These are phyloP conservation scores for Mycena sanguinolenta DNA, from an alignment of 768 basidiomycete genomes.

Conservation along the genomic window DNA sequence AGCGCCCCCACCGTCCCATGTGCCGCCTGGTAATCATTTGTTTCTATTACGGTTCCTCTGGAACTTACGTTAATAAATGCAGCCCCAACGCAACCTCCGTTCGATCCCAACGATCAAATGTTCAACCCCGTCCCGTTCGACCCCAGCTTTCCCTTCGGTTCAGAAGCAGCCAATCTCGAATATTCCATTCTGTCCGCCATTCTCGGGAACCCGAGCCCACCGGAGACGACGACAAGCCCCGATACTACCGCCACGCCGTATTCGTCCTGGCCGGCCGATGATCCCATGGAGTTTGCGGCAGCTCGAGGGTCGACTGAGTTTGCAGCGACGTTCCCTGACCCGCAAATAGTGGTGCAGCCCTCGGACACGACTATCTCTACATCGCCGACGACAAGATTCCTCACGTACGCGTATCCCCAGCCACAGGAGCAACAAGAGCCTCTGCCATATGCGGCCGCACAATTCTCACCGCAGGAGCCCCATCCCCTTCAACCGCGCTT, in stretches of 20 bases:
- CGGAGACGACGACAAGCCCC: conserved; percentile 55
- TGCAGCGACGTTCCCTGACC: conserved; percentile 39
- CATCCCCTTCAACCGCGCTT: conserved; percentile 69
- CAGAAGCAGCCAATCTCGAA: conserved; percentile 93
- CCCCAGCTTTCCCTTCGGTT: conserved; percentile 78
- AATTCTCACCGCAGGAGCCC: conserved; percentile 39
- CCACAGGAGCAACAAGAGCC: conserved; percentile 45
- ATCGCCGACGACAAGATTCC: conserved; percentile 55
- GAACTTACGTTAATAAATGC: conserved; percentile 32
- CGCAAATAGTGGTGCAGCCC: conserved; percentile 53
- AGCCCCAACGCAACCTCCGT: conserved; percentile 45
- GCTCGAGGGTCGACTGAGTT: conserved; percentile 28
- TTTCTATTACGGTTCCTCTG: not conserved
- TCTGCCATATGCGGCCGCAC: conserved; percentile 38
- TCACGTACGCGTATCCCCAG: conserved; percentile 61
- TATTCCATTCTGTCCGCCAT: conserved; percentile 96
- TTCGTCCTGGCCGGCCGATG: conserved; percentile 60
- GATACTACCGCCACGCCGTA: conserved; percentile 58
- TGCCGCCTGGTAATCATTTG: conserved; percentile 43
- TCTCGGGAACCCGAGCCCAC: conserved; percentile 81
- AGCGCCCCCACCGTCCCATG: conserved; percentile 52
- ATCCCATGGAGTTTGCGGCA: conserved; percentile 33
- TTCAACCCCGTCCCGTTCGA: conserved; percentile 72
- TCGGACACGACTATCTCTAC: conserved; percentile 49
- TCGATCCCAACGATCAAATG: conserved; percentile 69